These are phyloP conservation scores for Aspergillus kassunensis DNA, from an alignment of 495 filamentous ascomycete genomes.

Conservation along the genomic window DNA sequence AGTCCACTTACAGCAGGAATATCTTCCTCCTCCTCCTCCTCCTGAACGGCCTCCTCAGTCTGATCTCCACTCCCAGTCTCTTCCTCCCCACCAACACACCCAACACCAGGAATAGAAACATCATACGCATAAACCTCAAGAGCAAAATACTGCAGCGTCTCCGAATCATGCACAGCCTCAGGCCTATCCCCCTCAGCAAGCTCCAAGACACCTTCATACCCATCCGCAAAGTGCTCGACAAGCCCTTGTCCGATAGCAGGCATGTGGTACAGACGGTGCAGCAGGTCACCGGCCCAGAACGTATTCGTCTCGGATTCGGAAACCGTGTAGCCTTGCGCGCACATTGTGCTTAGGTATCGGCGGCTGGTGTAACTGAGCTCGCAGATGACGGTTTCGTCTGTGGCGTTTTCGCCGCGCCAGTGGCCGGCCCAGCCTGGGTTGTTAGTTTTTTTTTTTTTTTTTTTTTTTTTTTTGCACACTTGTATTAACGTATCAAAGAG, in stretches of 20 bases:
- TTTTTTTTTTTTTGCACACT: too few species aligned
- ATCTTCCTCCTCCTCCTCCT: conserved; percentile 11
- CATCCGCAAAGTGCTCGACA: conserved; percentile 55
- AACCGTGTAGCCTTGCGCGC: conserved; percentile 50
- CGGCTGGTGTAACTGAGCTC: conserved; percentile 48
- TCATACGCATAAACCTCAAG: conserved; percentile 54
- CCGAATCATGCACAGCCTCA: conserved; percentile 45
- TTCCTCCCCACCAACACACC: conserved; percentile 40
- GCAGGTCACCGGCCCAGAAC: conserved; percentile 54
- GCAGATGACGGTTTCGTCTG: conserved; percentile 59
- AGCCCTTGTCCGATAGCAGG: conserved; percentile 47
- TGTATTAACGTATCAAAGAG: not conserved
- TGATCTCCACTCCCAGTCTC: not conserved
- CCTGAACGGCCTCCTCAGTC: not conserved
- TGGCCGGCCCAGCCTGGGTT: conserved; percentile 52
- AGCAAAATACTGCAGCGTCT: conserved; percentile 55
- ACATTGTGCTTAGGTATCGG: conserved; percentile 48
- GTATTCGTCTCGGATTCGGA: conserved; percentile 42
- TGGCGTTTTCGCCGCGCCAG: conserved; percentile 55
- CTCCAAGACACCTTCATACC: conserved; percentile 44
- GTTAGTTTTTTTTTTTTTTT: not conserved
- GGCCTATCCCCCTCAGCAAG: conserved; percentile 37
- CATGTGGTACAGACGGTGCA: conserved; percentile 56
- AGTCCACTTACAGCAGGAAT: conserved; percentile 23
- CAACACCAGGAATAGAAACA: conserved; percentile 48